A percentile compares a stretch with the other conserved stretches of the same genome.
Evolutionary conservation across 2,329 filamentous ascomycete genomes (phyloP).

Genomic region (Botryotinia globosa): DNA sequence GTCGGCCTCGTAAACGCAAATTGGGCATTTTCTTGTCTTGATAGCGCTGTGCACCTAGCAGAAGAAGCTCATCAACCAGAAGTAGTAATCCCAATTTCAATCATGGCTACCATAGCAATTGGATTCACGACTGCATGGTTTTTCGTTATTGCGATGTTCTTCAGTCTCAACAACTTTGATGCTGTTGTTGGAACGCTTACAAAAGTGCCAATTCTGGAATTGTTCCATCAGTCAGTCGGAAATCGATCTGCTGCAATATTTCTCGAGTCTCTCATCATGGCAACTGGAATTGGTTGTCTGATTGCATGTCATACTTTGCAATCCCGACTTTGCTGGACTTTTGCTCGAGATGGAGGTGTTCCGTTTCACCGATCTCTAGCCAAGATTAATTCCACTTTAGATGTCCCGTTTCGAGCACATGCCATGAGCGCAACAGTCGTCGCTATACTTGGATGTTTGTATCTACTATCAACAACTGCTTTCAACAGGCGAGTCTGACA

Average conservation of each 20-base stretch:
- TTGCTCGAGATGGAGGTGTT: conserved; percentile 21
- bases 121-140: conserved; percentile 17
- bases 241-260: conserved; percentile 1
- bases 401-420: conserved; percentile 21
- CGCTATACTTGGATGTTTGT: conserved; percentile 9
- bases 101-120: conserved; percentile 18
- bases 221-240: conserved; percentile 14
- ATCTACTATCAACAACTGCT: conserved; percentile 18
- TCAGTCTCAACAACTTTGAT: conserved; percentile 20
- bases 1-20: conserved; percentile 20
- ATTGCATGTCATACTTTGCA: conserved; percentile 17
- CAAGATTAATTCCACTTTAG: conserved; percentile 10
- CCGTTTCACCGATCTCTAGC: conserved; percentile 11
- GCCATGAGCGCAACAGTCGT: conserved; percentile 13
- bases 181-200: conserved; percentile 10
- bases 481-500: conserved; percentile 14
- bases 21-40: conserved; percentile 20
- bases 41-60: conserved; percentile 18
- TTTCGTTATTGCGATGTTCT: conserved; percentile 19
- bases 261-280: conserved; percentile 17
- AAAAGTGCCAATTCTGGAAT: conserved; percentile 11
- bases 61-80: conserved; percentile 20
- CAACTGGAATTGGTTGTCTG: conserved; percentile 11
- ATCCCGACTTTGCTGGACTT: conserved; percentile 21
- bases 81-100: conserved; percentile 16